A percentile compares a stretch with the other conserved stretches of the same genome.
Conservation (phyloP, 768 basidiomycete species). For the Suillus subaureus region DNA sequence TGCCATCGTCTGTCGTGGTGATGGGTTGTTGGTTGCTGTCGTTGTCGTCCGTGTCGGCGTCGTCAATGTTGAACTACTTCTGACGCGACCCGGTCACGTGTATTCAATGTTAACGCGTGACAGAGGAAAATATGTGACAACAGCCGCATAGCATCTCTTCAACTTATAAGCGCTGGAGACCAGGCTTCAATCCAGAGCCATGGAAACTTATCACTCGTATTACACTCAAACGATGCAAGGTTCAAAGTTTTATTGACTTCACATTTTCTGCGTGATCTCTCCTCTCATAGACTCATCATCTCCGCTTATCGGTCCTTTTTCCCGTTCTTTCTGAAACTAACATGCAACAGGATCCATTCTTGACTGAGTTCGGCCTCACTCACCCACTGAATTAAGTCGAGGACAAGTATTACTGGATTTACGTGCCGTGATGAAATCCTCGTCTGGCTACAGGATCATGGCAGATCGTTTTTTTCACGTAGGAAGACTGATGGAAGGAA, state of each 20-base stretch:
- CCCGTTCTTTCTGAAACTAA: not conserved
- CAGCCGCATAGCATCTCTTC: too few species aligned
- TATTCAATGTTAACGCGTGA: constrained; percentile 2
- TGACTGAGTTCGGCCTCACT: not conserved
- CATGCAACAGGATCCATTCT: not conserved
- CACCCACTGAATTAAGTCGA: not conserved
- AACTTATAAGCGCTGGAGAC: not conserved
- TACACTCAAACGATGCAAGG: not conserved
- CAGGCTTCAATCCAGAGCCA: not conserved
- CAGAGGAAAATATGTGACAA: not conserved
- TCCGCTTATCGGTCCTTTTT: not conserved
- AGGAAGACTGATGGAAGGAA: not conserved
- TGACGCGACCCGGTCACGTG: constrained; percentile 34
- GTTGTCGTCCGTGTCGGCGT: not conserved
- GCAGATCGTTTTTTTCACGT: not conserved
- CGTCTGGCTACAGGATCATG: not conserved
- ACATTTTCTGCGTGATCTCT: not conserved
- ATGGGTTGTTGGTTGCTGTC: not conserved
- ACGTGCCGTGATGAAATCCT: not conserved
- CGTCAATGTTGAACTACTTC: constrained; percentile 6
- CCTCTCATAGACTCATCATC: not conserved
- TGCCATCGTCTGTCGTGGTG: constrained; percentile 16
- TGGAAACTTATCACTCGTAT: not conserved
- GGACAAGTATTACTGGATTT: not conserved
- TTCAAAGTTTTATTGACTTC: not conserved